phyloP scores from a whole-genome alignment of 371 early-diverging fungal genomes.

The Catenaria anguillulae region DNA sequence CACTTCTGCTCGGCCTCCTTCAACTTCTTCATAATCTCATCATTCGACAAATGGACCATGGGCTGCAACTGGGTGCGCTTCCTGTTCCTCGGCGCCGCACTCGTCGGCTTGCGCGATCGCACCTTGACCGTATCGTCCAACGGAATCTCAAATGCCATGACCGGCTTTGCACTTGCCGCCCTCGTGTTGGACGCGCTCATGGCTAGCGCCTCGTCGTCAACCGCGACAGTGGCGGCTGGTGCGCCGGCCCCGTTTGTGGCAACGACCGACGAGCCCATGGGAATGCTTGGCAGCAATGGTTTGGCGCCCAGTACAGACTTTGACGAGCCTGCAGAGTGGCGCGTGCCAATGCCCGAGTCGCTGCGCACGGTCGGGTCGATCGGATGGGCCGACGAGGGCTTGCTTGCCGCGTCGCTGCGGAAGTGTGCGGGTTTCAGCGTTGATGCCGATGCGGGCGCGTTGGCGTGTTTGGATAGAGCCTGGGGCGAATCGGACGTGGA shows the following conservation, averaged over 20 bases:
- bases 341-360: conserved; percentile 1
- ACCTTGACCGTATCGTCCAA: conserved; percentile 7
- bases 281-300: too few species aligned
- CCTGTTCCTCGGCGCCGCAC: conserved; percentile 7
- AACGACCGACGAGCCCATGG: too few species aligned
- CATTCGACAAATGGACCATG: neutral
- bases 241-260: too few species aligned
- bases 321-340: neutral
- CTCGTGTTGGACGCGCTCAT: neutral
- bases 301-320: too few species aligned
- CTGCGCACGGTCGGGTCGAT: neutral
- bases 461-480: neutral
- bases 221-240: too few species aligned
- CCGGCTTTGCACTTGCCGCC: neutral
- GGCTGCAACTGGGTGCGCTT: conserved; percentile 2
- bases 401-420: too few species aligned
- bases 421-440: too few species aligned
- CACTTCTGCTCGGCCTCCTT: conserved; percentile 1
- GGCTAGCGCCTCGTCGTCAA: neutral
- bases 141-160: conserved; percentile 9
- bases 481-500: too few species aligned
- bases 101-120: conserved; percentile 5
- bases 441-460: neutral
- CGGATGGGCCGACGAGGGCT: too few species aligned
- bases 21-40: conserved; percentile 1